A percentile compares a stretch with the other conserved stretches of the same genome.
Conservation (phyloP, 129 eudicot genomes). For the Ambrosia artemisiifolia region DNA sequence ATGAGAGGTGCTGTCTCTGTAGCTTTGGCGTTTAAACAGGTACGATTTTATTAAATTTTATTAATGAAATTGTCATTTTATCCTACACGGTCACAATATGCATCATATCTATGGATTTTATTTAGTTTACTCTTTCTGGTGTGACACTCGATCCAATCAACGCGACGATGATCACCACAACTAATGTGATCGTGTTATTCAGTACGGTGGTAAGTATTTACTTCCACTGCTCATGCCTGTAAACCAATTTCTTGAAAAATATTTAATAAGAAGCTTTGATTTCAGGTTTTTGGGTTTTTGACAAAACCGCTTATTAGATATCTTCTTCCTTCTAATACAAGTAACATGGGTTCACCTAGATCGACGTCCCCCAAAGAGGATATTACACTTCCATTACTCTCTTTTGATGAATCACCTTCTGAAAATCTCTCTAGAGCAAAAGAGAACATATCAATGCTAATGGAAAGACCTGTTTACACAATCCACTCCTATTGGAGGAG, state of each 20-base stretch:
- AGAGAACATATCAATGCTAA: constrained; percentile 72
- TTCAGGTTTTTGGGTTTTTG: constrained; percentile 90
- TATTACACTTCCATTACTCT: constrained; percentile 74
- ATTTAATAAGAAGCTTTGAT: neutral
- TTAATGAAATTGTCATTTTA: neutral
- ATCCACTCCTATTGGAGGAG: constrained; percentile 91
- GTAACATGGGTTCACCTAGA: constrained; percentile 19
- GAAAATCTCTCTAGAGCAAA: constrained; percentile 58
- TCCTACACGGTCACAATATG: neutral
- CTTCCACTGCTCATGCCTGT: neutral
- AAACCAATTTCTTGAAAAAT: neutral
- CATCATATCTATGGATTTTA: neutral
- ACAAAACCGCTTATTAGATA: constrained; percentile 70
- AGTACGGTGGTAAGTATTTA: constrained; percentile 60
- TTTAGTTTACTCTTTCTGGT: constrained; percentile 80
- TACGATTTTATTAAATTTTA: neutral
- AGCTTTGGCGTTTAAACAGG: constrained; percentile 97
- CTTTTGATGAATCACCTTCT: constrained; percentile 69
- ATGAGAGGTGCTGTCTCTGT: constrained; percentile 99
- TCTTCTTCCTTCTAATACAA: constrained; percentile 54
- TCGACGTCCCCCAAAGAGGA: constrained; percentile 54
- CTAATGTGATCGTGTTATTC: constrained; percentile 69
- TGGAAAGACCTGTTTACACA: constrained; percentile 84
- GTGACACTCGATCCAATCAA: constrained; percentile 64
- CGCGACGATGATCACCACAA: constrained; percentile 85